Conservation (phyloP, 83 land plant genomes). For the Picea engelmannii region DNA sequence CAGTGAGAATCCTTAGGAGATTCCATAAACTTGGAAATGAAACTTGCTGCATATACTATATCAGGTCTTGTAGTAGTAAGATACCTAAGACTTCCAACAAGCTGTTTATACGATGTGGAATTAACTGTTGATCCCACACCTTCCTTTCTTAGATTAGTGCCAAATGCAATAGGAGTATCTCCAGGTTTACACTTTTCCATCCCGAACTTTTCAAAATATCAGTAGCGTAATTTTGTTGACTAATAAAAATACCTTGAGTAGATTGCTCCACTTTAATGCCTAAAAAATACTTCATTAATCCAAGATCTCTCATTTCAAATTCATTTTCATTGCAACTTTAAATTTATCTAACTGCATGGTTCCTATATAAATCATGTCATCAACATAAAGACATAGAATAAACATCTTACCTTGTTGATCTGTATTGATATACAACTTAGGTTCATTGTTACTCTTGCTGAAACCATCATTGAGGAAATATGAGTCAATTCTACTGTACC, state of each 20-base stretch:
- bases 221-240: slow-evolving; percentile 7
- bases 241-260: background rate
- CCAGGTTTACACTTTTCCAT: background rate
- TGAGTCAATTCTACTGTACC: slow-evolving; percentile 24
- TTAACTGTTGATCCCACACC: background rate
- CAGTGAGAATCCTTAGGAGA: background rate
- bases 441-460: slow-evolving; percentile 18
- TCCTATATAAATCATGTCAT: slow-evolving; percentile 15
- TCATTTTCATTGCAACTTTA: background rate
- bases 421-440: background rate
- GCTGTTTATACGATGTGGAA: slow-evolving; percentile 1
- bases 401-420: background rate
- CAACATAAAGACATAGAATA: slow-evolving; percentile 15
- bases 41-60: background rate
- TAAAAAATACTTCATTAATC: background rate
- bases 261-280: background rate
- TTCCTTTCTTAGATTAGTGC: background rate
- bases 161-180: slow-evolving; percentile 7
- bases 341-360: background rate
- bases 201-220: background rate
- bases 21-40: slow-evolving; percentile 14
- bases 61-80: slow-evolving; percentile 12
- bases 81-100: slow-evolving; percentile 18
- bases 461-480: slow-evolving; percentile 16
- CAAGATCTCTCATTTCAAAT: background rate